Evolutionary conservation across 768 basidiomycete genomes (phyloP).

Genomic region (Lactarius hatsudake): DNA sequence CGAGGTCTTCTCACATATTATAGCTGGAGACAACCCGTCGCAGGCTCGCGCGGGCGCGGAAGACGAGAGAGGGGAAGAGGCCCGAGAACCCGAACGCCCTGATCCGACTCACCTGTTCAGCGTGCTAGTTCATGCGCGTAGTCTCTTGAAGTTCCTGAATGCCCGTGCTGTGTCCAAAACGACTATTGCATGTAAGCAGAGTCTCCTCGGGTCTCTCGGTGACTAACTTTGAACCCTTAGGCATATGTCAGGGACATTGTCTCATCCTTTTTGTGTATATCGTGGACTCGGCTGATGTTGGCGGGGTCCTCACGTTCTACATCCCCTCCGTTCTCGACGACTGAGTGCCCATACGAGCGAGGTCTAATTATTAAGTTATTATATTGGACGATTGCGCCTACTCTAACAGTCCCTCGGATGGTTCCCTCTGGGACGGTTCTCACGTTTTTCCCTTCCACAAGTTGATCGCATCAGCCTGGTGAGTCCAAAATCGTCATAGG

Average conservation of each 20-base stretch:
- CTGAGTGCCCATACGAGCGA: background rate
- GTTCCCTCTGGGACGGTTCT: too few relatives aligned
- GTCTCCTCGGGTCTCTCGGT: background rate
- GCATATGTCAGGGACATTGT: slow-evolving; percentile 79
- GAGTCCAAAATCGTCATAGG: too few relatives aligned
- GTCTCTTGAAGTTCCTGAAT: slow-evolving; percentile 78
- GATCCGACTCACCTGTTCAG: slow-evolving; percentile 61
- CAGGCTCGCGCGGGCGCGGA: slow-evolving; percentile 29
- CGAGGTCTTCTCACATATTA: too few relatives aligned
- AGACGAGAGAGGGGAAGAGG: slow-evolving; percentile 33
- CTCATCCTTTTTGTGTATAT: slow-evolving; percentile 89
- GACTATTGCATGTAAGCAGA: slow-evolving; percentile 74
- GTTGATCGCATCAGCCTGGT: too few relatives aligned
- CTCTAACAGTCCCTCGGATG: too few relatives aligned
- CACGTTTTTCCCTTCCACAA: too few relatives aligned
- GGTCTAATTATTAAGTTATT: background rate
- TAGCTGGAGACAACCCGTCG: slow-evolving; percentile 29
- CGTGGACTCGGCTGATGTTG: slow-evolving; percentile 71
- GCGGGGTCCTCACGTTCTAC: slow-evolving; percentile 86
- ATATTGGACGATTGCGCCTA: background rate
- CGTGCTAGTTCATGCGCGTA: slow-evolving; percentile 67
- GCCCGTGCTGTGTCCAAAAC: slow-evolving; percentile 78
- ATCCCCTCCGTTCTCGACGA: slow-evolving; percentile 49
- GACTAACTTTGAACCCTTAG: slow-evolving; percentile 37
- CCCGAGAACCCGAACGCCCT: slow-evolving; percentile 16